Base-by-base conservation (phyloP, 495 filamentous ascomycete species). In the Hypoxylon lienhwacheense region DNA sequence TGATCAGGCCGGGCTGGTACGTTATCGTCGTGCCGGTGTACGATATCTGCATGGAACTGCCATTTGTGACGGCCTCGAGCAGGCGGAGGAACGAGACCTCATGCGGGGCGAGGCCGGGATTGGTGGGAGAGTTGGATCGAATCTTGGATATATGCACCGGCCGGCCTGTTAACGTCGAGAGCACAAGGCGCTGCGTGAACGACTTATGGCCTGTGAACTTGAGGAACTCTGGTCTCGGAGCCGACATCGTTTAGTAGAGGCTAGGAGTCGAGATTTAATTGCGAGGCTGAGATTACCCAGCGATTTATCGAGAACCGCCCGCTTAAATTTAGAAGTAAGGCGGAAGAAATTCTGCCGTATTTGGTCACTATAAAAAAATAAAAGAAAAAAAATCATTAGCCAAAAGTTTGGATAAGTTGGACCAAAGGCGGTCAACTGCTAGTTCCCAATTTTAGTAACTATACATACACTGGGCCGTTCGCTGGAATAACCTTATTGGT, bases 81-180 rank as follows among this genome's bases (percentile, higher is more conserved):
- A 99, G 86, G 41, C 95, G 93, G 12, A 99, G 80, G 73, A 99
- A 89, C 25, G 92, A 96, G 64, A 97, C 84, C 74, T 99, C 95
- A 75, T 95, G 87, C 37, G 89, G 84, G 42, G 88, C 83, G 35
- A 99, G 87, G 60, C 95, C 95, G 4, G 93, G 90, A 58, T 86
- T 81, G 11, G 87, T 90, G 37, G 85, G 81, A 20, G 90, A 96
- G 28, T 85, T 84, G 22, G 89, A 77, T 50, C 95, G 89, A 73
- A 99, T 97, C 69, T 91, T 85, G 25, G 91, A 92, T 66, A 99
- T 88, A 68, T 91, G 90, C 26, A 99, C 72, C 4, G 92, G 84
- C 17, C 85, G 83, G 53, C 95, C 95, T 21, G 90, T 96, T 34
- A 99, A 82, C 2, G 93, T 97, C 17, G 92, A 79, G 43, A 99